These are phyloP conservation scores for Zymoseptoria crescenta DNA, from an alignment of 2,329 filamentous ascomycete genomes.

Conservation along the genomic window DNA sequence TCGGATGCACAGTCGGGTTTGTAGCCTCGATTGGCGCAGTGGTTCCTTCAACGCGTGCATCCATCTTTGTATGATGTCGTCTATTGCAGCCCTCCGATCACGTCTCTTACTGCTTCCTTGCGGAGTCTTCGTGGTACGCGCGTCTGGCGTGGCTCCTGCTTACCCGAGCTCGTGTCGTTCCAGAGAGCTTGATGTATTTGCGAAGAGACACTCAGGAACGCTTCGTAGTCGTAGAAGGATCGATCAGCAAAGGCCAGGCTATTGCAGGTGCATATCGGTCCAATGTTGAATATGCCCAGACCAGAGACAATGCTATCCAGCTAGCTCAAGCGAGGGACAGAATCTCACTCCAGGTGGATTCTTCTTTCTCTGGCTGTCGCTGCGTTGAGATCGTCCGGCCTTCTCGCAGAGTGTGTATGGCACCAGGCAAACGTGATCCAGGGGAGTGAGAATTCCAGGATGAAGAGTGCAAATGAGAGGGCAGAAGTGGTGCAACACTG, in stretches of 20 bases:
- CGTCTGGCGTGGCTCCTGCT: neutral
- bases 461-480: neutral
- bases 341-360: neutral
- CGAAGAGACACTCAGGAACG: neutral
- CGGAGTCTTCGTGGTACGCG: constrained; percentile 5
- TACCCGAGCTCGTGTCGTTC: neutral
- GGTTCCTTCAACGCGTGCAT: constrained; percentile 5
- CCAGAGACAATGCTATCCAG: neutral
- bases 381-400: neutral
- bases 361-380: neutral
- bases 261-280: neutral
- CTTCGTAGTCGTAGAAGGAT: neutral
- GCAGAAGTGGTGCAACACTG: neutral
- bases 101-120: constrained; percentile 8
- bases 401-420: neutral
- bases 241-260: neutral
- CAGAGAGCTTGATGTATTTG: neutral
- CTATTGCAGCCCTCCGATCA: constrained; percentile 14
- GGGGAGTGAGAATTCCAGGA: neutral
- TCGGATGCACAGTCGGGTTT: constrained; percentile 1
- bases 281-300: neutral
- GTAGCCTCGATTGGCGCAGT: constrained; percentile 3
- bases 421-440: neutral
- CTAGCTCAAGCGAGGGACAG: neutral
- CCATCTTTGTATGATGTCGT: constrained; percentile 7